Evolutionary conservation across 352 stramenopile species (phyloP), one percentile per base, ranked within the genome.

Genomic region (Blastocystis sp.): DNA sequence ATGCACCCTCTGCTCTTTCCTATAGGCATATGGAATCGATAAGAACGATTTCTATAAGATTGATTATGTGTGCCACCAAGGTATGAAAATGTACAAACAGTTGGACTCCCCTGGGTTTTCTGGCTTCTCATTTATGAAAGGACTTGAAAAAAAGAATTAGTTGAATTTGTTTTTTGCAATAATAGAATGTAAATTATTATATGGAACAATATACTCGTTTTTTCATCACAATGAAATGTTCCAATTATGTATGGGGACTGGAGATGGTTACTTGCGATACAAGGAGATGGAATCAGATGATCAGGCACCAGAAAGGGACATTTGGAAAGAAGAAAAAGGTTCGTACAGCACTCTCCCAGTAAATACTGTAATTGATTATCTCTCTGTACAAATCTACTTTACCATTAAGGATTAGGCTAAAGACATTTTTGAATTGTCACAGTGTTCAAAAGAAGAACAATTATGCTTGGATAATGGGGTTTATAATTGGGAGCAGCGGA

Each of bases 21-120:
- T 43, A 4, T 63, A 80, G 70, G 70, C 70, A 0, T 63, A 61
- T 37, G 23, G n/a, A n/a, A 53, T 80, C 0, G 56, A 66, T 3
- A 80, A 80, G 45, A 80, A 47, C 20, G 70, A 80, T 53, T 80
- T 80, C 47, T 80, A 80, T 53, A 80, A 80, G 39, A 80, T 80
- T 39, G 70, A 80, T 47, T 80, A 80, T 37, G 20, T 80, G 20
- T 80, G 70, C 56, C 70, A 62, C n/a, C 70, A 80, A 53, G 70
- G 70, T 66, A 80, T 80, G 70, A 80, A 80, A 61, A 80, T 80
- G 70, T 23, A 43, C 26, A 80, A 80, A 15, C 70, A 80, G 54
- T 39, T 80, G 9, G 70, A 80, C 45, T 80, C 70, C 43, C 70
- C 70, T 29, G 70, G 70, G 6, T 80, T 80, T 62, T 63, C 70